These are phyloP conservation scores for Fusarium burgessii DNA, from an alignment of 2,329 filamentous ascomycete species.

Conservation along the genomic window DNA sequence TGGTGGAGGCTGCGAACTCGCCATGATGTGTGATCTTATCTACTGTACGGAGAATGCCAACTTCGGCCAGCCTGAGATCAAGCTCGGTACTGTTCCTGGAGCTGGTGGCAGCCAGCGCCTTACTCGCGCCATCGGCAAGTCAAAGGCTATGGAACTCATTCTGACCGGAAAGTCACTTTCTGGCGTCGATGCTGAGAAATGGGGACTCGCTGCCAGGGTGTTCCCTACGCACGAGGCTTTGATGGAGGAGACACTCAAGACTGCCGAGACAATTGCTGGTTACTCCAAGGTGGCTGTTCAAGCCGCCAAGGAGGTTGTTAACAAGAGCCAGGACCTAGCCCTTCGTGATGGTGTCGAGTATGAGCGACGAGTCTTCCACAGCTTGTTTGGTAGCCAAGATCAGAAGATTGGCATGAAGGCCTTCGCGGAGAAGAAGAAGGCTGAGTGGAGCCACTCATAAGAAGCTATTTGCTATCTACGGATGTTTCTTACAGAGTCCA, in stretches of 20 bases:
- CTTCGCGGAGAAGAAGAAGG: slow-evolving; percentile 94
- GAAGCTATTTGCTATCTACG: not conserved
- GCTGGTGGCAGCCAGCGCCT: slow-evolving; percentile 92
- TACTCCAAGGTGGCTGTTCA: slow-evolving; percentile 89
- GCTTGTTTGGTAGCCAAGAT: slow-evolving; percentile 91
- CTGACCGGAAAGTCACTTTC: slow-evolving; percentile 87
- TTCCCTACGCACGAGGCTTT: slow-evolving; percentile 85
- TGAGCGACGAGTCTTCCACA: slow-evolving; percentile 93
- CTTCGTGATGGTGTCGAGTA: slow-evolving; percentile 93
- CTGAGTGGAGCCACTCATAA: slow-evolving; percentile 87
- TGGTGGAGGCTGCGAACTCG: slow-evolving; percentile 94
- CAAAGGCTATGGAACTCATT: slow-evolving; percentile 90
- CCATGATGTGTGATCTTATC: slow-evolving; percentile 96
- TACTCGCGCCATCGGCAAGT: slow-evolving; percentile 85
- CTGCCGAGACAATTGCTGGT: slow-evolving; percentile 88
- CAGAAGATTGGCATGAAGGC: slow-evolving; percentile 98
- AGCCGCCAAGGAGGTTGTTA: slow-evolving; percentile 97
- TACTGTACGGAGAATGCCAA: slow-evolving; percentile 89
- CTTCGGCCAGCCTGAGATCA: slow-evolving; percentile 98
- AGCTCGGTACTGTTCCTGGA: slow-evolving; percentile 91
- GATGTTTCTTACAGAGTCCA: not conserved
- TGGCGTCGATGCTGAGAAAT: slow-evolving; percentile 85
- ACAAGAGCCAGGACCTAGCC: slow-evolving; percentile 94
- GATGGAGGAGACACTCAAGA: slow-evolving; percentile 82
- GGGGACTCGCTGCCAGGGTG: slow-evolving; percentile 88